Evolutionary conservation across 2,329 filamentous ascomycete genomes (phyloP).

Genomic region (Teratosphaeria destructans): DNA sequence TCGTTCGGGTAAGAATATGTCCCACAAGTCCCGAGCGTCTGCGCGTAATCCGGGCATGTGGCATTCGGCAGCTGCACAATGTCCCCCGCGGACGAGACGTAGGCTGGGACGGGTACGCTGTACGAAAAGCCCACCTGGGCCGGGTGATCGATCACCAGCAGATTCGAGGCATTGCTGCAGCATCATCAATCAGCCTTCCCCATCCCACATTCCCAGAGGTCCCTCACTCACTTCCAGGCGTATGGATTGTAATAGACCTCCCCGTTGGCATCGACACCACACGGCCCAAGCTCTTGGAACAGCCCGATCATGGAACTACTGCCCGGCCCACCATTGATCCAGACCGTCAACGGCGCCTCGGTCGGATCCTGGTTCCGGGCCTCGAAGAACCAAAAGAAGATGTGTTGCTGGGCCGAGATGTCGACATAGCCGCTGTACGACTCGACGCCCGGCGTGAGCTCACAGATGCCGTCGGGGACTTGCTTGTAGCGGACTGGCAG

Average conservation of each 20-base stretch:
- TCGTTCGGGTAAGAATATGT: slow-evolving; percentile 45
- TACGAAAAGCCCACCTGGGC: slow-evolving; percentile 49
- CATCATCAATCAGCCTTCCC: not conserved
- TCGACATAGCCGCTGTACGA: slow-evolving; percentile 48
- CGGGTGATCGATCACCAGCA: slow-evolving; percentile 60
- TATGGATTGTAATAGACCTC: slow-evolving; percentile 43
- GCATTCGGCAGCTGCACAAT: slow-evolving; percentile 26
- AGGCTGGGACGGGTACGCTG: slow-evolving; percentile 23
- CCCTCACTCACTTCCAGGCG: slow-evolving; percentile 42
- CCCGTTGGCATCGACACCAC: slow-evolving; percentile 30
- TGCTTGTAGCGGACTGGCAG: slow-evolving; percentile 50
- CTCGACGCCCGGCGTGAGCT: slow-evolving; percentile 46
- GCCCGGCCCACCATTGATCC: slow-evolving; percentile 52
- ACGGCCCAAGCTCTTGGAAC: slow-evolving; percentile 32
- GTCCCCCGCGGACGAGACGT: slow-evolving; percentile 14
- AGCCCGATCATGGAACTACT: slow-evolving; percentile 48
- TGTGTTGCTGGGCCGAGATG: slow-evolving; percentile 40
- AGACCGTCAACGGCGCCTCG: slow-evolving; percentile 49
- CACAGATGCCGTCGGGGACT: slow-evolving; percentile 45
- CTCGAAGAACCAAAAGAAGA: slow-evolving; percentile 48
- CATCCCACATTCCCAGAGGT: not conserved
- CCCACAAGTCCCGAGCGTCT: slow-evolving; percentile 33
- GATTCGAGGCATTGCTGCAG: slow-evolving; percentile 44
- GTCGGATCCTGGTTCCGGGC: slow-evolving; percentile 38
- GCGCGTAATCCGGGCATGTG: slow-evolving; percentile 13